phyloP scores from a whole-genome alignment of 768 basidiomycete genomes.

The Mycena filopes region DNA sequence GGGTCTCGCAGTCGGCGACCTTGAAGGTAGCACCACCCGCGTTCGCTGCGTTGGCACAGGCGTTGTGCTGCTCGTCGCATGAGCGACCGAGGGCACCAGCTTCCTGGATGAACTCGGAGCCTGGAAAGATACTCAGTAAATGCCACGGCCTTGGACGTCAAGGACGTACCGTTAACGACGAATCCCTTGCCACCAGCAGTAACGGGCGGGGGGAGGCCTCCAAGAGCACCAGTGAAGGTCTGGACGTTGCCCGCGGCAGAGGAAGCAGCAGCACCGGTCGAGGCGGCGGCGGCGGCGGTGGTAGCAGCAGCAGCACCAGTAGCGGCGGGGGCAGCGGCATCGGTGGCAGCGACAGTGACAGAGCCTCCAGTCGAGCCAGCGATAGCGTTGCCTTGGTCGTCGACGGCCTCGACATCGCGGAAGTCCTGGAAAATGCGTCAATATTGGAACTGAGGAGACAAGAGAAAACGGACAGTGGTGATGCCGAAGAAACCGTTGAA shows the following conservation, averaged over 20 bases:
- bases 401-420: conserved; percentile 36
- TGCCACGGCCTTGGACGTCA: too few species aligned
- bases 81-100: conserved; percentile 64
- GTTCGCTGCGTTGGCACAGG: conserved; percentile 64
- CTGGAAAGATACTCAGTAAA: neutral
- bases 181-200: conserved; percentile 59
- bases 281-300: conserved; percentile 7
- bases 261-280: conserved; percentile 33
- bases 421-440: conserved; percentile 52
- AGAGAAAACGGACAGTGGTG: conserved; percentile 48
- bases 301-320: conserved; percentile 20
- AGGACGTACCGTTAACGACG: conserved; percentile 45
- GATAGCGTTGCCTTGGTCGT: conserved; percentile 39
- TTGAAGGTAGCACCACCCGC: conserved; percentile 48
- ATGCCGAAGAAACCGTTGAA: conserved; percentile 73
- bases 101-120: conserved; percentile 60
- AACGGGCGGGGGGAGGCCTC: conserved; percentile 57
- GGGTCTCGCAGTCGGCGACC: conserved; percentile 44
- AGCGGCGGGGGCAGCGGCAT: conserved; percentile 24
- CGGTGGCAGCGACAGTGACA: conserved; percentile 26
- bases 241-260: conserved; percentile 51
- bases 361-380: conserved; percentile 31
- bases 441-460: conserved; percentile 1
- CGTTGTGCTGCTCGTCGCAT: conserved; percentile 69
- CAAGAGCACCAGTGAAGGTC: conserved; percentile 59